These are phyloP conservation scores for Microdochium trichocladiopsis DNA, from an alignment of 2,329 filamentous ascomycete species.

Conservation along the genomic window DNA sequence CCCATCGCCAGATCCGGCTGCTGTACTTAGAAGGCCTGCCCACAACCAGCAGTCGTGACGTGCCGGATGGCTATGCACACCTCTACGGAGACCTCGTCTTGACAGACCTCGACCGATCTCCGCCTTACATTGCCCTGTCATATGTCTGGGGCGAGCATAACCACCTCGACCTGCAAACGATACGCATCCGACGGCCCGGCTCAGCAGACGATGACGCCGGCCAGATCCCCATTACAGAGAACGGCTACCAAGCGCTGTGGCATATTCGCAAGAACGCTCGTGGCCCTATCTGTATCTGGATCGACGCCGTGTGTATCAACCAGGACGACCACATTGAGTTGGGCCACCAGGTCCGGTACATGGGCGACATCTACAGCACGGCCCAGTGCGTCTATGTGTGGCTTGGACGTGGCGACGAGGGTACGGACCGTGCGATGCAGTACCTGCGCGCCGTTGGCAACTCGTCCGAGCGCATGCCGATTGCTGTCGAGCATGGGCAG, in stretches of 20 bases:
- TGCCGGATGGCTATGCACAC: not conserved
- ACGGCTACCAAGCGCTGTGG: not conserved
- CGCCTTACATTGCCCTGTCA: not conserved
- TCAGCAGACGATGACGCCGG: not conserved
- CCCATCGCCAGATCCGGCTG: not conserved
- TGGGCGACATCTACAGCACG: not conserved
- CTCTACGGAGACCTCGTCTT: not conserved
- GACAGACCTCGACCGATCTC: not conserved
- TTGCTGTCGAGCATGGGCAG: not conserved
- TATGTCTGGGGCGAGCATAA: not conserved
- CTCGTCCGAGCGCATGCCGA: not conserved
- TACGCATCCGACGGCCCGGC: not conserved
- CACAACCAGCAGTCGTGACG: not conserved
- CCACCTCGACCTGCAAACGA: not conserved
- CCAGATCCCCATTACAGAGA: not conserved
- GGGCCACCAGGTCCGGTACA: not conserved
- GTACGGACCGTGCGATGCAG: not conserved
- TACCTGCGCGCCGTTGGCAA: not conserved
- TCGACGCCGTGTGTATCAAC: constrained; percentile 21
- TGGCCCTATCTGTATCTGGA: not conserved
- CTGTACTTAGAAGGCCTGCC: not conserved
- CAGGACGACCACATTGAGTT: not conserved
- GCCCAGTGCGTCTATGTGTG: not conserved
- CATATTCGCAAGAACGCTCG: not conserved
- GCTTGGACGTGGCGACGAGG: not conserved